Percentiles rank a stretch among this genome's conserved stretches.
Evolutionary conservation across 1,284 basidiomycete species (phyloP).

Genomic region (Puccinia horiana): DNA sequence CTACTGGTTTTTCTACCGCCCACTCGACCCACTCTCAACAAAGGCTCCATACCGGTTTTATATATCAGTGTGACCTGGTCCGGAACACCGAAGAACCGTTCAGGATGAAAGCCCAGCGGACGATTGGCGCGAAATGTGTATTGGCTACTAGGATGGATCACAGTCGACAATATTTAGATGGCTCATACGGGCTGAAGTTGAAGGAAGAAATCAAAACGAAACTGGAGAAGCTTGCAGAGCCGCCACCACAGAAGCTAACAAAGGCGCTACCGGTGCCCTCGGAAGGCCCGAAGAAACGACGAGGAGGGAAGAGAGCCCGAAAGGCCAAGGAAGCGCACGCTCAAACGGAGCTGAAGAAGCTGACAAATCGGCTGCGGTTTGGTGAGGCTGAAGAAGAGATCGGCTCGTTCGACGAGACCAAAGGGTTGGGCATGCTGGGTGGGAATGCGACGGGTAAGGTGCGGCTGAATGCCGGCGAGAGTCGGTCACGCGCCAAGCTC

Average conservation of each 20-base stretch:
- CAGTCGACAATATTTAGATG: constrained; percentile 67
- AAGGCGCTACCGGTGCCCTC: constrained; percentile 96
- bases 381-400: constrained; percentile 95
- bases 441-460: constrained; percentile 81
- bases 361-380: constrained; percentile 95
- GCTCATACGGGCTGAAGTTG: constrained; percentile 75
- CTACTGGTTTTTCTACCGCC: constrained; percentile 74
- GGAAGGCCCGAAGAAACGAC: constrained; percentile 82
- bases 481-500: constrained; percentile 88
- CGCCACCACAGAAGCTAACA: constrained; percentile 86
- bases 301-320: constrained; percentile 92
- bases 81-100: constrained; percentile 85
- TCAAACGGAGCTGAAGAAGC: constrained; percentile 91
- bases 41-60: constrained; percentile 91
- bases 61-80: constrained; percentile 88
- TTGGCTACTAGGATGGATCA: constrained; percentile 91
- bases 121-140: constrained; percentile 85
- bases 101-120: constrained; percentile 85
- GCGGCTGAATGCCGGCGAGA: constrained; percentile 80
- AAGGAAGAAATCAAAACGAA: constrained; percentile 85
- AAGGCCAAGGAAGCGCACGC: constrained; percentile 97
- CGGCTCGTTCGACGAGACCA: constrained; percentile 91
- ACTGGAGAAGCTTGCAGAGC: constrained; percentile 87
- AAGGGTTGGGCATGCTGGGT: constrained; percentile 90
- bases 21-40: constrained; percentile 64